These are phyloP conservation scores for Fusarium cyanostomum DNA, from an alignment of 2,329 filamentous ascomycete genomes.

Conservation along the genomic window DNA sequence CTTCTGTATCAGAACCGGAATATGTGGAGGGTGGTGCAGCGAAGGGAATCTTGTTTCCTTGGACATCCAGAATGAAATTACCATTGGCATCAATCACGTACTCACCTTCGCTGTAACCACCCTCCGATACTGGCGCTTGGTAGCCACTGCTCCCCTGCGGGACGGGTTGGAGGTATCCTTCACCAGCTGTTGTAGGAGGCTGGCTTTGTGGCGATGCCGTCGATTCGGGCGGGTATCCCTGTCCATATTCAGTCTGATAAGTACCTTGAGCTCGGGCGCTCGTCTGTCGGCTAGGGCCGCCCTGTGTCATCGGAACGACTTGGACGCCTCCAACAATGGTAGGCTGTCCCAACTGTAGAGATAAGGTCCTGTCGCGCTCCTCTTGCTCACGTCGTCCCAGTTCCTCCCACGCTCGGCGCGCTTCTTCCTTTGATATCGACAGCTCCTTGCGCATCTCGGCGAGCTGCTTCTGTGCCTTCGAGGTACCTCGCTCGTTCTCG, in stretches of 20 bases:
- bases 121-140: conserved; percentile 59
- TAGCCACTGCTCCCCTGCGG: conserved; percentile 34
- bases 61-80: conserved; percentile 68
- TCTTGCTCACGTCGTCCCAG: conserved; percentile 92
- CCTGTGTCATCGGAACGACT: conserved; percentile 90
- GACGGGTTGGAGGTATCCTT: conserved; percentile 39
- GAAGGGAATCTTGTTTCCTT: conserved; percentile 67
- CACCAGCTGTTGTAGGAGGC: conserved; percentile 44
- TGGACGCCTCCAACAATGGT: conserved; percentile 93
- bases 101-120: conserved; percentile 74
- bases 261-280: conserved; percentile 52
- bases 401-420: conserved; percentile 95
- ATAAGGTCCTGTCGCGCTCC: conserved; percentile 85
- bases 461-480: conserved; percentile 81
- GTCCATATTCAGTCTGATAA: conserved; percentile 46
- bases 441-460: conserved; percentile 92
- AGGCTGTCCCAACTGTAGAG: conserved; percentile 86
- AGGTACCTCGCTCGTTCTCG: conserved; percentile 74
- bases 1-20: conserved; percentile 60
- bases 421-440: conserved; percentile 94
- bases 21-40: conserved; percentile 56
- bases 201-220: conserved; percentile 55
- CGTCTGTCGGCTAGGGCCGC: conserved; percentile 65
- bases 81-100: conserved; percentile 72
- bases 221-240: conserved; percentile 50